Evolutionary conservation across 345 rosid species (phyloP), one percentile per base, ranked within the genome.

Genomic region (Eucalyptus marginata): DNA sequence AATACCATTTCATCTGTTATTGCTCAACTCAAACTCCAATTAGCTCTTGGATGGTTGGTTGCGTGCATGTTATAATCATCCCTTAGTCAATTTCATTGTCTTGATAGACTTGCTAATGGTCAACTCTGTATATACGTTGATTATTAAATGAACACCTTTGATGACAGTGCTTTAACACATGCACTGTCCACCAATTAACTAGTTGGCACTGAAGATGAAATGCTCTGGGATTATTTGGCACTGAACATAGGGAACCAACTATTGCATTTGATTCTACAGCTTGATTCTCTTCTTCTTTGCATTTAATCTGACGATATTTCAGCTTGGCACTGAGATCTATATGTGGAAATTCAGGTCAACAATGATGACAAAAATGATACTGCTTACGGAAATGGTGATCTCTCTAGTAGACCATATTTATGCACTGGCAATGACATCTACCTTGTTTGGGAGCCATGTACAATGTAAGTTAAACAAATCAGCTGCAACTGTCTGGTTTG

Each of bases 361-460:
- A 89, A 88, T 87, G 92, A 86, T 88, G 92, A 87, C 33, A 91
- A 90, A 36, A 90, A 89, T 79, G 89, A 87, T 47, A 93, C 92
- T 92, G 87, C 90, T 86, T 43, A 36, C 51, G 25, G 86, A 76
- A 87, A 91, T 58, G 92, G 86, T 87, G 88, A 85, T 66, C 29
- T 66, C 54, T 88, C 90, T 62, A 91, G 86, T 46, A 94, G 93
- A 88, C 97, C 98, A 13, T 97, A 97, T 93, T 93, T 97, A 22
- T 96, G 99, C 88, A 97, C 98, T 86, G 99, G 98, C 86, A 94
- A 93, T 89, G 99, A 97, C 92, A 94, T 96, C 90, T 96, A 92
- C 92, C 93, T 96, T 81, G 94, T 93, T 71, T 96, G 98, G 96
- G 98, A 96, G 92, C 98, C 98, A 56, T 96, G 98, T 93, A 87